Evolutionary conservation across 768 basidiomycete genomes (phyloP), one percentile per base, ranked within the genome.

Genomic region (Boletus edulis): DNA sequence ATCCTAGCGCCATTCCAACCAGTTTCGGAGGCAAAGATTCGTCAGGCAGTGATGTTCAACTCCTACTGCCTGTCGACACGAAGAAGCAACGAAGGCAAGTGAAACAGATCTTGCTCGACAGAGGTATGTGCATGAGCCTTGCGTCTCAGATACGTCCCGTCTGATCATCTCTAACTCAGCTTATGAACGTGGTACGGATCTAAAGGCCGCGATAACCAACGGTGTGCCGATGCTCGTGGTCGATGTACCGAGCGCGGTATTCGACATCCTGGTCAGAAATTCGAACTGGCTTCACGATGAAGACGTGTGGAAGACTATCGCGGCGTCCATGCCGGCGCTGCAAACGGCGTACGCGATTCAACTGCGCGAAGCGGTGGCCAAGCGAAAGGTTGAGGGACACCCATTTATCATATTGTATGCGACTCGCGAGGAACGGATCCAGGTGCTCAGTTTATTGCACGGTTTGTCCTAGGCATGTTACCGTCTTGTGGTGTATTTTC

Each of bases 41-140:
- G 12, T 64, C 69, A 1, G 55, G 62, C 3, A 59, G 75, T 0
- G 81, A 83, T 8, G 77, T 89, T 22, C 84, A 89, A 34, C 76
- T 90, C 20, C 57, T 90, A 9, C 78, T 91, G 3, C 86, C 88
- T 0, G 70, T 77, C 10, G 90, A 91, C 62, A 70, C 78, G 8
- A 89, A 88, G 76, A 91, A 90, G 62, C 84, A 86, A 56, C 79
- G 86, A 43, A 91, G 85, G 65, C 80, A 82, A 29, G 80, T 82
- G 32, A 89, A 88, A 64, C 81, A 87, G 38, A 76, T 89, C 34
- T 82, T 86, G 60, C 64, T 82, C 41, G 87, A 90, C 56, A 78
- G 83, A 75, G 86, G 87, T 89, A 57, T 9, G 59, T 14, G 3
- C 34, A 9, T 14, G 13, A 24, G 39, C 3, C 35, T 12, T 12